These are phyloP conservation scores for Aspergillus awamori DNA, from an alignment of 2,329 filamentous ascomycete genomes.

Conservation along the genomic window DNA sequence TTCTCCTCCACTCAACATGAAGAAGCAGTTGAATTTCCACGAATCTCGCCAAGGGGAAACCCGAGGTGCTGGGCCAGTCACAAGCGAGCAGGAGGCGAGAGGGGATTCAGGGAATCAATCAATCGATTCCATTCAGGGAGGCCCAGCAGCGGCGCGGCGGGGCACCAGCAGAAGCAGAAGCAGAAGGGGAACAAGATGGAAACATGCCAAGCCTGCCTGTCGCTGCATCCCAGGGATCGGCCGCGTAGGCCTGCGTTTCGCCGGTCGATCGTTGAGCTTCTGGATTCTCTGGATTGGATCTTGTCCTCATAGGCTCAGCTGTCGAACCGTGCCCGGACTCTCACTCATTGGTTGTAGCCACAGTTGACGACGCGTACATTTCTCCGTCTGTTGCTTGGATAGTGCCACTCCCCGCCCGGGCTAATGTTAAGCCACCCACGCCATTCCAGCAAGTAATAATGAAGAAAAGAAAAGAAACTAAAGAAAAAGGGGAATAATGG, in stretches of 20 bases:
- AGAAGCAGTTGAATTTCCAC: not conserved
- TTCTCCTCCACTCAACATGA: not conserved
- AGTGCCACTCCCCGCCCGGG: not conserved
- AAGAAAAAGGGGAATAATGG: not conserved
- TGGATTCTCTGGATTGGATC: conserved; percentile 15
- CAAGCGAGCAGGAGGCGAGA: not conserved
- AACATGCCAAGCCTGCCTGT: conserved; percentile 28
- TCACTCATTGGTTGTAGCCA: conserved; percentile 5
- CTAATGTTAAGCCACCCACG: conserved; percentile 6
- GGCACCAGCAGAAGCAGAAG: conserved; percentile 7
- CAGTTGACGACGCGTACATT: conserved; percentile 10
- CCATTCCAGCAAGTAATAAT: not conserved
- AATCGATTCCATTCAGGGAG: not conserved
- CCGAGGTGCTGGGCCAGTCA: conserved; percentile 4
- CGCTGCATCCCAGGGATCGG: conserved; percentile 19
- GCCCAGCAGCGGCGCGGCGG: conserved; percentile 8
- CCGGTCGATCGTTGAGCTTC: conserved; percentile 23
- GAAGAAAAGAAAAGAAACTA: not conserved
- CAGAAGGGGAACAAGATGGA: conserved; percentile 11
- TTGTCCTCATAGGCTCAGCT: not conserved
- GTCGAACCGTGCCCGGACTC: conserved; percentile 6
- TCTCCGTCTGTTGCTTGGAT: conserved; percentile 7
- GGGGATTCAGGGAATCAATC: not conserved
- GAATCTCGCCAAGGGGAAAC: conserved; percentile 1
- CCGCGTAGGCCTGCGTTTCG: conserved; percentile 22